phyloP scores from a whole-genome alignment of 2,329 filamentous ascomycete species.

The Pyricularia sp. region DNA sequence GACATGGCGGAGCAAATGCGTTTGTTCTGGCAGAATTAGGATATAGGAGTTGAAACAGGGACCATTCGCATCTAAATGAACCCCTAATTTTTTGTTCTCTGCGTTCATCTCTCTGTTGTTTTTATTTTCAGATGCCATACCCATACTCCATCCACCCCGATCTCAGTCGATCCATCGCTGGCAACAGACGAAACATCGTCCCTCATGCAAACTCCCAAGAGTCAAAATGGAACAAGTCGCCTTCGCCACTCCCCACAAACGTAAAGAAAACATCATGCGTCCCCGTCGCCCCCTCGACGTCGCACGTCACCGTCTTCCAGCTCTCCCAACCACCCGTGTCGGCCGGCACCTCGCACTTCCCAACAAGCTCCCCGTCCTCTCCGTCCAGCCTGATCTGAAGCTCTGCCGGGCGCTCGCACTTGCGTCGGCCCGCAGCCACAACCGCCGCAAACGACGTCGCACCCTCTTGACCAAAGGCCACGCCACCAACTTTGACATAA shows the following conservation, averaged over 20 bases:
- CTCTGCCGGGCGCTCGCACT: slow-evolving; percentile 17
- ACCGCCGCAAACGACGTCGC: slow-evolving; percentile 15
- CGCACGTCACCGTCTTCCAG: slow-evolving; percentile 4
- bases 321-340: slow-evolving; percentile 18
- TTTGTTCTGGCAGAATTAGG: too few relatives aligned
- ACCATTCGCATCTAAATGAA: too few relatives aligned
- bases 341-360: slow-evolving; percentile 16
- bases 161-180: too few relatives aligned
- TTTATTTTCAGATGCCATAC: too few relatives aligned
- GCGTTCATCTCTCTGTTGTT: too few relatives aligned
- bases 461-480: slow-evolving; percentile 16
- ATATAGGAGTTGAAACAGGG: too few relatives aligned
- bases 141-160: too few relatives aligned
- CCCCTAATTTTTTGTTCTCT: too few relatives aligned
- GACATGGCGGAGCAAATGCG: too few relatives aligned
- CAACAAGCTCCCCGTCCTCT: slow-evolving; percentile 14
- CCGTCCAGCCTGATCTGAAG: slow-evolving; percentile 15
- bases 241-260: background rate
- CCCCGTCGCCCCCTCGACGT: background rate
- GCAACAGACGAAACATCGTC: background rate
- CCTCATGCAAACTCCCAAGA: background rate
- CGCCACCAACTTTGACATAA: slow-evolving; percentile 22
- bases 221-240: background rate
- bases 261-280: slow-evolving; percentile 1
- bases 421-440: slow-evolving; percentile 15